Conservation (phyloP, 106 monocot genomes). For the Xerophyta viscosa region DNA sequence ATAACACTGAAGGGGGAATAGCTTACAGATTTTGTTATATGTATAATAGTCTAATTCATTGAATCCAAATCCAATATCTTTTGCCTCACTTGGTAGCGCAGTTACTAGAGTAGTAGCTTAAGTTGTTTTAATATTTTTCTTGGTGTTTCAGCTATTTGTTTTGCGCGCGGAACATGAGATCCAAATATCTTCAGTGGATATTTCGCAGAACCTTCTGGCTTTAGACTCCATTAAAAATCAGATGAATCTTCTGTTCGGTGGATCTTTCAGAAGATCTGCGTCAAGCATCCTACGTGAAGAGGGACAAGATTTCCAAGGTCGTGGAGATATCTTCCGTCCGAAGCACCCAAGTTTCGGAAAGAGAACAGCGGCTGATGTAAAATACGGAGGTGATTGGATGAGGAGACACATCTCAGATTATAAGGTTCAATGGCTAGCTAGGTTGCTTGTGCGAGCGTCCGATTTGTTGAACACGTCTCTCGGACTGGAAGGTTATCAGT, state of each 20-base stretch:
- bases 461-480: conserved; percentile 55
- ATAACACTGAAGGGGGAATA: no score
- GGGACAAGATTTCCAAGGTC: conserved; percentile 1
- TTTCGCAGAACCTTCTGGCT: conserved; percentile 21
- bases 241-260: conserved; percentile 51
- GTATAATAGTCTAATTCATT: no score
- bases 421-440: conserved; percentile 79
- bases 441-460: conserved; percentile 47
- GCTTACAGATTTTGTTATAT: no score
- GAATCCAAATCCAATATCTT: no score
- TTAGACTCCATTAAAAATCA: conserved; percentile 41
- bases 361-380: conserved; percentile 38
- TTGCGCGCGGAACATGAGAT: conserved; percentile 82
- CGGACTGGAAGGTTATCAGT: conserved; percentile 22
- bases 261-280: conserved; percentile 5
- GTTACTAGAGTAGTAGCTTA: background rate
- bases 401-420: conserved; percentile 63
- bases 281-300: background rate
- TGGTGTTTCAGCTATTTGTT: conserved; percentile 53
- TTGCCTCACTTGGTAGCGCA: no score
- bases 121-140: background rate
- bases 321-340: conserved; percentile 49
- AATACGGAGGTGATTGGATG: conserved; percentile 91
- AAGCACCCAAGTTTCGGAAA: conserved; percentile 62
- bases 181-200: conserved; percentile 26